Base-by-base conservation (phyloP, 208 protist species). In the Leishmania lainsoni region DNA sequence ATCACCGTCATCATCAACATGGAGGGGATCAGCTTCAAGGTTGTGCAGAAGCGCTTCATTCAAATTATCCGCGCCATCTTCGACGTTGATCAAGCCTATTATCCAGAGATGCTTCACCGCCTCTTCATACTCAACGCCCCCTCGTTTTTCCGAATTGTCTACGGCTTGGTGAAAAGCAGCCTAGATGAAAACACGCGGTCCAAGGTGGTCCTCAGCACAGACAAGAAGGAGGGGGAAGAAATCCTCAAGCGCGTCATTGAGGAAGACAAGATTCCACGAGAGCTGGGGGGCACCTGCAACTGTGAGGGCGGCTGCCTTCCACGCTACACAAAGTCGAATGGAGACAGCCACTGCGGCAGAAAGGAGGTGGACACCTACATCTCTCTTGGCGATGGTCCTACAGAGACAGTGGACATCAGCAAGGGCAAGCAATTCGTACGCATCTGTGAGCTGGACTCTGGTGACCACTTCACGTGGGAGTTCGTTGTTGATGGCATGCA, bases 91-190 rank as follows among this genome's bases (percentile, higher is more conserved):
- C 90, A 96, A 65, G 85, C 87, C 10, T 90, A 96, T 85, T 96
- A 94, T 82, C 92, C 92, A 0, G 92, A 96, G 85, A 73, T 86
- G 54, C 85, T 96, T 52, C 90, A 96, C 83, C 90, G 90, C 26
- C 84, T 96, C 66, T 93, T 92, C 69, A 87, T 96, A 70, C 84
- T 93, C 81, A 96, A 96, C 83, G 87, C 84, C 39, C 90, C 92
- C 20, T 81, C 86, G 1, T 69, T 91, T 9, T 83, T 92, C 22
- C 83, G 79, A 45, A 83, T 91, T 78, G 87, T 84, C 22, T 96
- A 86, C 75, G 84, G 86, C 76, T 81, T 90, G 17, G 79, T 96
- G 45, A 92, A 91, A 83, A 72, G 83, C 42, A 89, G 86, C 61
- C 87, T 96, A 56, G 89, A 96, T 78, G 87, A 84, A 74, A 88